phyloP scores from a whole-genome alignment of 345 rosid genomes.

The Aquilaria sinensis region DNA sequence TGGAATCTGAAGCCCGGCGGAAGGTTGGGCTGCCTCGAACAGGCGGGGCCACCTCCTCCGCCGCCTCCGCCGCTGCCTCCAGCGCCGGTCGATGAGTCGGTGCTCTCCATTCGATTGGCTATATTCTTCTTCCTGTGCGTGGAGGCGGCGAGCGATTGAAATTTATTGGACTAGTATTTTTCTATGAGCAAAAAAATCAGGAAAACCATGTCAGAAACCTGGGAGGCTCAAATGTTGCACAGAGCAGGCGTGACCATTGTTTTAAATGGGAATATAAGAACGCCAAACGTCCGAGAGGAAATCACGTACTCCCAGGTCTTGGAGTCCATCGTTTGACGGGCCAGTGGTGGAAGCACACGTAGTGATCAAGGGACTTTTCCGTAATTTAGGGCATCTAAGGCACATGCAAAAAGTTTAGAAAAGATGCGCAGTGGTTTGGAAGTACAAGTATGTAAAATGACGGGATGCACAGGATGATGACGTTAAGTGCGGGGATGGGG shows the following conservation, averaged over 20 bases:
- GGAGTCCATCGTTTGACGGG: neutral
- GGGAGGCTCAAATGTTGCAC: slow-evolving; percentile 12
- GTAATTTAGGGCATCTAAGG: neutral
- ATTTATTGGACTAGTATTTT: too few species aligned
- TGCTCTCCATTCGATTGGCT: slow-evolving; percentile 53
- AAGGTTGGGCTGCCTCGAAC: slow-evolving; percentile 62
- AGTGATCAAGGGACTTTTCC: neutral
- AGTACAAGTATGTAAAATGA: neutral
- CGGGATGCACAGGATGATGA: slow-evolving; percentile 11
- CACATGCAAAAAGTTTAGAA: slow-evolving; percentile 21
- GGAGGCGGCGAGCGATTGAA: too few species aligned
- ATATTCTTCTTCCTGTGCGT: too few species aligned
- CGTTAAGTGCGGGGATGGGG: slow-evolving; percentile 2
- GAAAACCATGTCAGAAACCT: too few species aligned
- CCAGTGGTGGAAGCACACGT: slow-evolving; percentile 5
- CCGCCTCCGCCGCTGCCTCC: too few species aligned
- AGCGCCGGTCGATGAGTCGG: slow-evolving; percentile 55
- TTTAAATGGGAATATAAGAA: slow-evolving; percentile 19
- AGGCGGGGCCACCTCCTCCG: too few species aligned
- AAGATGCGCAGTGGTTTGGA: slow-evolving; percentile 13
- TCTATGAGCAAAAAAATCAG: too few species aligned
- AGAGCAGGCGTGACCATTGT: slow-evolving; percentile 22
- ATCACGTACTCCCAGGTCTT: neutral
- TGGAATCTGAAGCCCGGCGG: slow-evolving; percentile 99
- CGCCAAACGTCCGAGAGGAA: neutral